Conservation (phyloP, 2,329 filamentous ascomycete genomes). For the Plectosphaerella sp. region DNA sequence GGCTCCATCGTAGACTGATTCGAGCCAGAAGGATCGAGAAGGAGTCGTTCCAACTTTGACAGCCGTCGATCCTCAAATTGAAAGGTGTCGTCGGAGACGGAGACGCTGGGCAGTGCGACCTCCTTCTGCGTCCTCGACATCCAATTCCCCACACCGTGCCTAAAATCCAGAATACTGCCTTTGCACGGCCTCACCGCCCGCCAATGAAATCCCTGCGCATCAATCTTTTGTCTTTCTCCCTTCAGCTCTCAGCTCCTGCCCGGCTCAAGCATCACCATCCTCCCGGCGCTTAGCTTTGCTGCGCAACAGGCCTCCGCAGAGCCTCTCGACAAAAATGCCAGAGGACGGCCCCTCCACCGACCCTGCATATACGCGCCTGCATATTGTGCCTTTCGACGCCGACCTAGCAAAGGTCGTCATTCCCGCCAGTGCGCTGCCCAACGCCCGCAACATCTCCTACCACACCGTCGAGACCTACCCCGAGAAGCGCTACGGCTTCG, state of each 20-base stretch:
- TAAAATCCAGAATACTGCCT: background rate
- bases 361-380: conserved; percentile 54
- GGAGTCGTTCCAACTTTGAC: no score
- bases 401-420: conserved; percentile 69
- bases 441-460: conserved; percentile 79
- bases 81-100: no score
- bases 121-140: no score
- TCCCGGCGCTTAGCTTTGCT: conserved; percentile 4
- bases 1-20: no score
- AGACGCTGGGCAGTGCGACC: no score
- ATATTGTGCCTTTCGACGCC: conserved; percentile 82
- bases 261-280: no score
- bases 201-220: conserved; percentile 15
- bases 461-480: conserved; percentile 83
- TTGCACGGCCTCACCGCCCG: background rate
- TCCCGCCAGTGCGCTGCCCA: conserved; percentile 59
- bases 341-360: conserved; percentile 8
- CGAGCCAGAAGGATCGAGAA: no score
- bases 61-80: no score
- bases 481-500: conserved; percentile 84
- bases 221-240: conserved; percentile 5
- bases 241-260: background rate
- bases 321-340: conserved; percentile 4
- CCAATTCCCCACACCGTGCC: background rate
- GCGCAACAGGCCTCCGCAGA: background rate